Evolutionary conservation across 2,329 filamentous ascomycete genomes (phyloP).

Genomic region (Emmonsiellopsis sp.): DNA sequence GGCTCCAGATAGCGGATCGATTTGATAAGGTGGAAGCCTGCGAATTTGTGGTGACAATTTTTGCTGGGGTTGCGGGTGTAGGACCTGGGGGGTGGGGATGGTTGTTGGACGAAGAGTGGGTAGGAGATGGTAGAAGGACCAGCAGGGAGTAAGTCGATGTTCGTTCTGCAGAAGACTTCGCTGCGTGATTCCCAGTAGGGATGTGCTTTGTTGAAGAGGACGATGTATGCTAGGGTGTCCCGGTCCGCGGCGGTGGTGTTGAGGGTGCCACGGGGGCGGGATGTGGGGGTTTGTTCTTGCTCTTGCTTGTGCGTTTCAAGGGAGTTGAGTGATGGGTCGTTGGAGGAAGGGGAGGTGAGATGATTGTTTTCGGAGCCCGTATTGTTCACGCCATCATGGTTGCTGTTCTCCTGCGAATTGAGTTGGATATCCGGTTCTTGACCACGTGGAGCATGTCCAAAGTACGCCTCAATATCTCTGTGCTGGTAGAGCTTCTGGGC

Average conservation of each 20-base stretch:
- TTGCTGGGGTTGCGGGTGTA: neutral
- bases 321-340: neutral
- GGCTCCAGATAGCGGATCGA: constrained; percentile 7
- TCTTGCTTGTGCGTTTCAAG: neutral
- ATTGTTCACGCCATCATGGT: too few species aligned
- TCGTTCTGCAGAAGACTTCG: constrained; percentile 7
- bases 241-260: neutral
- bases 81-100: neutral
- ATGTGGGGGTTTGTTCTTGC: neutral
- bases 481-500: neutral
- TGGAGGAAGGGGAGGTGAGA: neutral
- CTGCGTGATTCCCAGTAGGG: constrained; percentile 7
- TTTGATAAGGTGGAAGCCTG: constrained; percentile 3
- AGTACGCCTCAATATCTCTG: constrained; percentile 1
- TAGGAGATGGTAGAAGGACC: neutral
- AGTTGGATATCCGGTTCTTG: too few species aligned
- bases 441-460: neutral
- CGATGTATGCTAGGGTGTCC: constrained; percentile 5
- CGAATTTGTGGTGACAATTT: neutral
- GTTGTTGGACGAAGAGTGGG: constrained; percentile 5
- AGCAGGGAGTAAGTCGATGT: constrained; percentile 3
- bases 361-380: too few species aligned
- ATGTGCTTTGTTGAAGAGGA: constrained; percentile 1
- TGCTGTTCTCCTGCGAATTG: too few species aligned
- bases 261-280: constrained; percentile 1